These are phyloP conservation scores for Candida hispaniensis DNA, from an alignment of 805 yeast genomes.

Conservation along the genomic window DNA sequence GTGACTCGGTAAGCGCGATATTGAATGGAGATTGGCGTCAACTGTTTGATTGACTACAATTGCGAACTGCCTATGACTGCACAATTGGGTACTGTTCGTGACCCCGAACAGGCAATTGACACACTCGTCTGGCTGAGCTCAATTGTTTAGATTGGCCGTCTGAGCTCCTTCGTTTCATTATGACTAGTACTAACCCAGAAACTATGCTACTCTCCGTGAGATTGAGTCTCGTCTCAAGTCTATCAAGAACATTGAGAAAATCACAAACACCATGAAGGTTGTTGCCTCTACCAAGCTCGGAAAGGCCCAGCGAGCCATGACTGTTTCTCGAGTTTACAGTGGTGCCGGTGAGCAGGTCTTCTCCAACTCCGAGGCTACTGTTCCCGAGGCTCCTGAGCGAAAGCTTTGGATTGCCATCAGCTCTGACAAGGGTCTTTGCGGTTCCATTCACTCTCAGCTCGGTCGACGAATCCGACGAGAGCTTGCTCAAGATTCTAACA, in stretches of 20 bases:
- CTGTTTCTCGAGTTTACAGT: constrained; percentile 73
- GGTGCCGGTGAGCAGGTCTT: constrained; percentile 70
- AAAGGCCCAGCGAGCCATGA: constrained; percentile 93
- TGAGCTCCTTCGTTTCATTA: too few species aligned
- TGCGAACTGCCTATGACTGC: too few species aligned
- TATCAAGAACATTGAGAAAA: constrained; percentile 96
- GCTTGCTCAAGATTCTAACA: constrained; percentile 36
- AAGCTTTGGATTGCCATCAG: constrained; percentile 79
- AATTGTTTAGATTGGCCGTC: too few species aligned
- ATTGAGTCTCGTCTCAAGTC: constrained; percentile 97
- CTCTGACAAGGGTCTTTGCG: constrained; percentile 98
- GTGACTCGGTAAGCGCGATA: constrained; percentile 23
- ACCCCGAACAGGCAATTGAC: too few species aligned
- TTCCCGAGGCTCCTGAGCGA: constrained; percentile 43
- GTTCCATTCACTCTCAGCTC: constrained; percentile 92
- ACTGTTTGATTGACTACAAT: too few species aligned
- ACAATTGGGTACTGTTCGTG: too few species aligned
- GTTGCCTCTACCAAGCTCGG: constrained; percentile 95
- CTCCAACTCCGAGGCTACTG: constrained; percentile 68
- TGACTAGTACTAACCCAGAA: constrained; percentile 38
- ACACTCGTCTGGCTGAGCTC: too few species aligned
- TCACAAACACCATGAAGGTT: constrained; percentile 98
- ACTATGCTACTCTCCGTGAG: constrained; percentile 97
- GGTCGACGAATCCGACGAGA: constrained; percentile 76
- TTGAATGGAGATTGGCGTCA: too few species aligned